phyloP scores from a whole-genome alignment of 208 protist species.

The Naegleria fowleri region DNA sequence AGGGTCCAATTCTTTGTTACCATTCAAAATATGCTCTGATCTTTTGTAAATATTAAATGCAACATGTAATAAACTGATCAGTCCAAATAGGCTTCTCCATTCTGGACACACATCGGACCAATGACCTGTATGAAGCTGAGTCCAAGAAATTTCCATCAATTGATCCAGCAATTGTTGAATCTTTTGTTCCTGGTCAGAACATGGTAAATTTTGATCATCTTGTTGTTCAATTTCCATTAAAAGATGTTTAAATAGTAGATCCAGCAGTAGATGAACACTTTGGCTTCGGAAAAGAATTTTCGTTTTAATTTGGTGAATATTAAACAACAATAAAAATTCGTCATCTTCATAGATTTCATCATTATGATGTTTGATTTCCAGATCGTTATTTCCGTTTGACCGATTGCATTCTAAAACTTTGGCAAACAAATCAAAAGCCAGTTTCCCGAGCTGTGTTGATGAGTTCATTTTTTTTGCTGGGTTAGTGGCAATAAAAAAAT shows the following conservation, averaged over 20 bases:
- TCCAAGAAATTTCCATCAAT: background rate
- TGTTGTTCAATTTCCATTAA: background rate
- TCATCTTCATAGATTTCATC: no score
- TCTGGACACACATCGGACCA: background rate
- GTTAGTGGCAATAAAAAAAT: no score
- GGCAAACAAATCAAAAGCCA: no score
- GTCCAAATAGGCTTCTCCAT: background rate
- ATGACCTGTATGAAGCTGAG: constrained; percentile 20
- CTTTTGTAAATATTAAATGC: background rate
- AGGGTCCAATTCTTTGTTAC: background rate
- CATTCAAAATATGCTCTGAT: background rate
- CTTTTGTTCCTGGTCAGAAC: background rate
- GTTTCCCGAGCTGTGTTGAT: no score
- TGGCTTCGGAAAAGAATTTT: background rate
- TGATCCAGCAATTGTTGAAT: background rate
- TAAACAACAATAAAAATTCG: background rate
- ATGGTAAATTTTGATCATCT: no score
- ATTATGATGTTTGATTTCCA: no score
- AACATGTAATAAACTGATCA: background rate
- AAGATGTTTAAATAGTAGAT: background rate
- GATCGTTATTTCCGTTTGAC: no score
- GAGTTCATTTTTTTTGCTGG: no score
- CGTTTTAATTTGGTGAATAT: background rate
- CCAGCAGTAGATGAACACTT: background rate
- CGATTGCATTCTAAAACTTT: no score